Percentiles rank a stretch among this genome's conserved stretches.
Conservation (phyloP, 345 rosid genomes). For the Moringa oleifera region DNA sequence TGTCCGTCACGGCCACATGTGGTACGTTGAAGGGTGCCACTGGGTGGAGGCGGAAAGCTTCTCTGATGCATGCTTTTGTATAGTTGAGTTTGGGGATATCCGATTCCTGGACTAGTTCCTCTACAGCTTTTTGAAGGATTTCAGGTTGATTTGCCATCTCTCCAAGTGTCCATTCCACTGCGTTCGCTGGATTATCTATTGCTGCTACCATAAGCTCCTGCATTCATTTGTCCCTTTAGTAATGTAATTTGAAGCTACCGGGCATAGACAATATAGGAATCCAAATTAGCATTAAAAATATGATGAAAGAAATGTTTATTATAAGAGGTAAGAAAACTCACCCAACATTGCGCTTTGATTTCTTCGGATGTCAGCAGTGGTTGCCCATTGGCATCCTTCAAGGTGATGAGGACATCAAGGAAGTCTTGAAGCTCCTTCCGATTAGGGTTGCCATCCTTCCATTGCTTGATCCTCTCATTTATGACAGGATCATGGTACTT, state of each 20-base stretch:
- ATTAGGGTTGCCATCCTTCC: constrained; percentile 11
- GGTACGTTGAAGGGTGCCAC: constrained; percentile 38
- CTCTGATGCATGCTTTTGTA: constrained; percentile 30
- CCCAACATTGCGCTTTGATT: constrained; percentile 39
- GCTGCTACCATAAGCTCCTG: constrained; percentile 43
- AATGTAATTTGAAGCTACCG: no score
- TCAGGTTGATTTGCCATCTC: constrained; percentile 44
- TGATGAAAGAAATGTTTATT: background rate
- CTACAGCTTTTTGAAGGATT: constrained; percentile 30
- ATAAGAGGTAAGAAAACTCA: constrained; percentile 1
- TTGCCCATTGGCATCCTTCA: constrained; percentile 24
- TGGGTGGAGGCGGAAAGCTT: constrained; percentile 44
- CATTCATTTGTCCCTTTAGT: background rate
- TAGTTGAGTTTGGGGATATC: constrained; percentile 41
- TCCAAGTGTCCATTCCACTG: constrained; percentile 43
- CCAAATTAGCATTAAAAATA: background rate
- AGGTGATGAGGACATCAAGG: constrained; percentile 38
- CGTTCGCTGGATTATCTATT: constrained; percentile 45
- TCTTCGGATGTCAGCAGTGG: constrained; percentile 34
- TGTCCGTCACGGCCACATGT: constrained; percentile 31
- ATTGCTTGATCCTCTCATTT: constrained; percentile 25
- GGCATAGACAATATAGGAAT: no score
- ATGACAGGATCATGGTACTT: constrained; percentile 27
- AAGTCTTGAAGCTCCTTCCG: constrained; percentile 31
- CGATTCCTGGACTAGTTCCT: constrained; percentile 46